Conservation (phyloP, 805 yeast species). For the Metschnikowia hibisci region DNA sequence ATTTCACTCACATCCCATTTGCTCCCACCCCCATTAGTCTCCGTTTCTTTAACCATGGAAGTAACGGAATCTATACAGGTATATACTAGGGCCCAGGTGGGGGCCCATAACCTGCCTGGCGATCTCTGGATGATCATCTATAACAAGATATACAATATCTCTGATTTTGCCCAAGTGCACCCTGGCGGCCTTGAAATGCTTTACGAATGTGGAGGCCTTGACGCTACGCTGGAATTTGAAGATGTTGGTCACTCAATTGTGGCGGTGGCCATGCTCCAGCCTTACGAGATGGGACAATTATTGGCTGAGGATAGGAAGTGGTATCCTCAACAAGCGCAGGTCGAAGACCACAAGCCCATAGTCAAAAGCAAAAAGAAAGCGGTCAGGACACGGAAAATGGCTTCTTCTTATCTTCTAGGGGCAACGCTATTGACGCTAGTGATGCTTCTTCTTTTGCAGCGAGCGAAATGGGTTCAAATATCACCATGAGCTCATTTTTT, state of each 20-base stretch:
- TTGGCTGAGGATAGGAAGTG: conserved; percentile 3
- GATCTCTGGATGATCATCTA: conserved; percentile 84
- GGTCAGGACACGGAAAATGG: conserved; percentile 1
- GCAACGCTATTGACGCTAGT: conserved; percentile 11
- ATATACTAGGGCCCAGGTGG: conserved; percentile 45
- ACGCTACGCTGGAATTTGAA: conserved; percentile 67
- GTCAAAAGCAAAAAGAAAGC: not conserved
- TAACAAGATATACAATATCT: conserved; percentile 73
- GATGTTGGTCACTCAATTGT: conserved; percentile 20
- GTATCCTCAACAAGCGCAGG: not conserved
- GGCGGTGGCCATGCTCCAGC: conserved; percentile 18
- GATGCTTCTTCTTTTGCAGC: conserved; percentile 12
- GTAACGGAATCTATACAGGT: not conserved
- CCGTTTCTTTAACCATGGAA: not conserved
- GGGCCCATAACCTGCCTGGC: conserved; percentile 66
- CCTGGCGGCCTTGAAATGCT: conserved; percentile 78
- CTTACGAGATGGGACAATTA: conserved; percentile 14
- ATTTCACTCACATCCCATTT: not conserved
- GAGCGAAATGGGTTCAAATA: conserved; percentile 16
- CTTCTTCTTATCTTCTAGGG: not conserved
- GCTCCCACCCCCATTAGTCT: not conserved
- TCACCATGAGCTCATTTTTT: conserved; percentile 1
- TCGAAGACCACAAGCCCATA: not conserved
- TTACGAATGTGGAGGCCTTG: conserved; percentile 73
- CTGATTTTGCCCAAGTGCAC: conserved; percentile 68